Evolutionary conservation across 2,329 filamentous ascomycete species (phyloP).

Genomic region (Cordyceps militaris): DNA sequence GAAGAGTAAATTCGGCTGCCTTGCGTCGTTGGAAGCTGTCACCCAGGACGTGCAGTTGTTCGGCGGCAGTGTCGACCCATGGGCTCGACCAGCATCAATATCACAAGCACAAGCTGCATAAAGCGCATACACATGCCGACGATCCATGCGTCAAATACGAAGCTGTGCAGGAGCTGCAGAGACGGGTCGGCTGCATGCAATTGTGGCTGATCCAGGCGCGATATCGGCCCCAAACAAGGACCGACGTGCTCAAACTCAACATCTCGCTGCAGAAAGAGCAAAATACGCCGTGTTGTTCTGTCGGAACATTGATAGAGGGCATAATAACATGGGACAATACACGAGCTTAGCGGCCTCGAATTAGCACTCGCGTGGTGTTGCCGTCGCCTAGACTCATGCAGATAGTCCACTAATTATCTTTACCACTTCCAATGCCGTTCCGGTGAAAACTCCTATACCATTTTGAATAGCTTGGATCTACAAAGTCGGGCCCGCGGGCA

Average conservation of each 20-base stretch:
- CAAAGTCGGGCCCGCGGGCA: neutral
- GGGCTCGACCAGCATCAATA: neutral
- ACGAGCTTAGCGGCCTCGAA: neutral
- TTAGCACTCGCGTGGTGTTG: too few species aligned
- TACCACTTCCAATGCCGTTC: too few species aligned
- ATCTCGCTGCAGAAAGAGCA: neutral
- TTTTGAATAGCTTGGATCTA: too few species aligned
- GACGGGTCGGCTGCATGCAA: neutral
- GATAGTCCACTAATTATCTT: too few species aligned
- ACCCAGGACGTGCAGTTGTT: too few species aligned
- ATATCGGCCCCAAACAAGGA: neutral
- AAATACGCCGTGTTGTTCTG: neutral
- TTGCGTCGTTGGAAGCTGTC: neutral
- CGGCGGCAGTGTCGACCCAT: neutral
- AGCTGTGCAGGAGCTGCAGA: neutral
- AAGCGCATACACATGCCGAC: neutral
- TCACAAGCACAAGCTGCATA: neutral
- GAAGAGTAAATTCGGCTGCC: neutral
- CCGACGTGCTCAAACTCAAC: neutral
- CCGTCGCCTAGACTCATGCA: neutral
- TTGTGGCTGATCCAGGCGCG: neutral
- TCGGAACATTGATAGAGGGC: neutral
- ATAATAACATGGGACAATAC: neutral
- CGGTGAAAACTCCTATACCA: too few species aligned
- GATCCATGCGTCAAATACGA: neutral